phyloP scores from a whole-genome alignment of 306 rosid species.

The Hylodesmum podocarpum region DNA sequence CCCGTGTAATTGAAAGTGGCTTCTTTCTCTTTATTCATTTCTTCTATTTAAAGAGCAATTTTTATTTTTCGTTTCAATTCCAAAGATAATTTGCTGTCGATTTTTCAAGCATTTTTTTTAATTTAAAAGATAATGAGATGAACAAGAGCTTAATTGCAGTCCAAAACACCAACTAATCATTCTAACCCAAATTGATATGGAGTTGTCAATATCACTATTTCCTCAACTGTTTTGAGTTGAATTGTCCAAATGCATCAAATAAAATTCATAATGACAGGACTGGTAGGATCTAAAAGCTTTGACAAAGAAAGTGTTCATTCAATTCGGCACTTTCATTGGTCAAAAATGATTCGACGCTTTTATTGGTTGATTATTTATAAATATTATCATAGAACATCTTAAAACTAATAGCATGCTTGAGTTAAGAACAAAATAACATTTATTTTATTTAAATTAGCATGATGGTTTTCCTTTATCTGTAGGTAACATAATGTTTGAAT shows the following conservation, averaged over 20 bases:
- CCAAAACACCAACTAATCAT: background rate
- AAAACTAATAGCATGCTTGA: background rate
- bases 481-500: too few species aligned
- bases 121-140: background rate
- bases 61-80: background rate
- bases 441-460: background rate
- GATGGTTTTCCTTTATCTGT: too few species aligned
- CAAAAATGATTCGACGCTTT: too few species aligned
- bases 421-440: background rate
- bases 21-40: background rate
- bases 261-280: background rate
- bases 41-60: background rate
- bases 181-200: background rate
- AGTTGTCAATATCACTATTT: background rate
- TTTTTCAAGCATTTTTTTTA: background rate
- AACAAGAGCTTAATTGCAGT: background rate
- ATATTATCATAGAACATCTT: background rate
- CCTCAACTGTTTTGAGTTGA: background rate
- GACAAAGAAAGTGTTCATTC: background rate
- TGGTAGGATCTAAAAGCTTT: background rate
- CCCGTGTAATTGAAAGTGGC: too few species aligned
- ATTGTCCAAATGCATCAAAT: background rate
- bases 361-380: background rate
- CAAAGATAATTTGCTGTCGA: background rate
- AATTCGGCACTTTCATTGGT: background rate